These are phyloP conservation scores for Cymbopogon citratus DNA, from an alignment of 176 grass and related monocot genomes.

Conservation along the genomic window DNA sequence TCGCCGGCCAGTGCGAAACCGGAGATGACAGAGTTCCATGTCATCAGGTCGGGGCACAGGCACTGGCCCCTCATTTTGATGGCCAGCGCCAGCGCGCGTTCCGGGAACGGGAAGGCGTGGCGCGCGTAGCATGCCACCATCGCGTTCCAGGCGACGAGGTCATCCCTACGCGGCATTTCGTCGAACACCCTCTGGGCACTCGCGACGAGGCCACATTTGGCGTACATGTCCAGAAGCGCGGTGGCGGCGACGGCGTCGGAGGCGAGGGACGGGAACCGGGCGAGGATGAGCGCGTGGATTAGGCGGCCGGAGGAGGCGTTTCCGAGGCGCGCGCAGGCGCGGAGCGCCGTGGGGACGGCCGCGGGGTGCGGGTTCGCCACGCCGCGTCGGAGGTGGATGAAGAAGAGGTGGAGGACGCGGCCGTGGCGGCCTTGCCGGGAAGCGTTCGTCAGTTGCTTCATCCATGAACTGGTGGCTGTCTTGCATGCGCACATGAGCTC, in stretches of 20 bases:
- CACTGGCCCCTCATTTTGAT: constrained; percentile 50
- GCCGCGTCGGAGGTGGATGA: constrained; percentile 10
- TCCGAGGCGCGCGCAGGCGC: constrained; percentile 47
- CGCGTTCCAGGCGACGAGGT: constrained; percentile 63
- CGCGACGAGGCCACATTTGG: constrained; percentile 36
- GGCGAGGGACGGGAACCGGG: constrained; percentile 22
- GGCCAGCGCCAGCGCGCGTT: constrained; percentile 34
- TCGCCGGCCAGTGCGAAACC: constrained; percentile 44
- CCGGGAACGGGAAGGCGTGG: constrained; percentile 22
- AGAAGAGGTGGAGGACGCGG: constrained; percentile 50
- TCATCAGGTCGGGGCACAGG: constrained; percentile 37
- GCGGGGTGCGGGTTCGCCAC: constrained; percentile 22
- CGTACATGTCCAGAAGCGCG: constrained; percentile 61
- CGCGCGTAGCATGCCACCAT: constrained; percentile 60
- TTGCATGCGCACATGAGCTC: constrained; percentile 5
- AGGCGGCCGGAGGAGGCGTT: constrained; percentile 25
- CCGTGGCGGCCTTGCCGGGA: constrained; percentile 41
- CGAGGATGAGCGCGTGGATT: constrained; percentile 41
- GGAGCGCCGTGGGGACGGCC: constrained; percentile 46
- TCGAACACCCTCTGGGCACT: constrained; percentile 62
- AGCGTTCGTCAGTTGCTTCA: constrained; percentile 44
- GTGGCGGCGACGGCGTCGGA: constrained; percentile 38
- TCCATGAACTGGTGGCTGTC: constrained; percentile 23
- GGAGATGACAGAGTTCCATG: constrained; percentile 47
- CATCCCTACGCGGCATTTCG: constrained; percentile 16